phyloP scores from a whole-genome alignment of 2,329 filamentous ascomycete species.

The Drechslerella stenobrocha region DNA sequence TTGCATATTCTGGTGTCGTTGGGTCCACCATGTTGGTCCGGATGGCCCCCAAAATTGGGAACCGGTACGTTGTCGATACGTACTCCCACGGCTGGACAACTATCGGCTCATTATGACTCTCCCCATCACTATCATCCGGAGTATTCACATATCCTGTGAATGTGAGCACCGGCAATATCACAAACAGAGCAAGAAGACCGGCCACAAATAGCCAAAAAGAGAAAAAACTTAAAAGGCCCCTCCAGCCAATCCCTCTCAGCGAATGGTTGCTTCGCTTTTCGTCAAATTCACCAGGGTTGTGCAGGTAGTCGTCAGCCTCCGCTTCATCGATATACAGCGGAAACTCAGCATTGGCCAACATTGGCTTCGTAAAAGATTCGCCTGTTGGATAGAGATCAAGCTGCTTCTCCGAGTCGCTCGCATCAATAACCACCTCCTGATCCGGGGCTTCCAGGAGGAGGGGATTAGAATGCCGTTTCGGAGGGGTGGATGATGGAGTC shows the following conservation, averaged over 20 bases:
- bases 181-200: constrained; percentile 60
- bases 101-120: neutral
- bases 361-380: constrained; percentile 43
- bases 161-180: constrained; percentile 60
- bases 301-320: constrained; percentile 62
- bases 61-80: constrained; percentile 54
- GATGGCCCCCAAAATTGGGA: constrained; percentile 60
- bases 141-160: constrained; percentile 54
- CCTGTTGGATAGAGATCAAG: constrained; percentile 16
- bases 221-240: constrained; percentile 40
- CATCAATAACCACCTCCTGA: neutral
- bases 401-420: constrained; percentile 21
- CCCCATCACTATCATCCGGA: constrained; percentile 3
- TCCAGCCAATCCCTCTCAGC: constrained; percentile 22
- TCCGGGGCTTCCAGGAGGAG: constrained; percentile 7
- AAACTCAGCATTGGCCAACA: constrained; percentile 56
- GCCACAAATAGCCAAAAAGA: constrained; percentile 57
- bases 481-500: constrained; percentile 27
- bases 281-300: constrained; percentile 60
- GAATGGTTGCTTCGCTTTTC: constrained; percentile 53
- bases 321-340: constrained; percentile 60
- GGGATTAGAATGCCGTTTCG: constrained; percentile 31
- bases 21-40: constrained; percentile 60
- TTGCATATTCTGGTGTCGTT: constrained; percentile 59
- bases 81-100: constrained; percentile 38